Evolutionary conservation across 2,329 filamentous ascomycete species (phyloP).

Genomic region (Dichotomopilus funicola): DNA sequence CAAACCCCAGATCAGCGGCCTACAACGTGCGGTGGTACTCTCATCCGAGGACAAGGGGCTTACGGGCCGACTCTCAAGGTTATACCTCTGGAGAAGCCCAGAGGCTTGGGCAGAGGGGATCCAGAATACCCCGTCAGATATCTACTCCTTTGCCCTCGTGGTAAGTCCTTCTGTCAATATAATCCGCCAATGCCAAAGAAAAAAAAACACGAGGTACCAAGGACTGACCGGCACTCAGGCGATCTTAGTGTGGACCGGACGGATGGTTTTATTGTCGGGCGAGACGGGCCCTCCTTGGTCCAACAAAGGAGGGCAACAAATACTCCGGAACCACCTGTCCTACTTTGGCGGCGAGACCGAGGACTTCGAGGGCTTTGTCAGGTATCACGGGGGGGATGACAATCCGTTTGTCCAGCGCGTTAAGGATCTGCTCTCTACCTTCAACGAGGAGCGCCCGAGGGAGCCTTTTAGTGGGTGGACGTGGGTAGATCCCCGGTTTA

Average conservation of each 20-base stretch:
- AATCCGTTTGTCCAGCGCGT: conserved; percentile 4
- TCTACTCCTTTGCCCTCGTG: conserved; percentile 8
- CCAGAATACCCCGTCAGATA: conserved; percentile 9
- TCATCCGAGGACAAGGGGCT: conserved; percentile 4
- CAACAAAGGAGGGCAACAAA: conserved; percentile 6
- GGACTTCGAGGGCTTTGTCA: conserved; percentile 4
- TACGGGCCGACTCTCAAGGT: conserved; percentile 3
- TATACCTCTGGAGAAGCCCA: conserved; percentile 11
- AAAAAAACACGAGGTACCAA: neutral
- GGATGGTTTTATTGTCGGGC: conserved; percentile 7
- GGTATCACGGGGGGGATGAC: conserved; percentile 8
- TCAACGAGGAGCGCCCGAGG: neutral
- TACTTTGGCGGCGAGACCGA: neutral
- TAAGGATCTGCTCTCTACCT: neutral
- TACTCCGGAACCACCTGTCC: conserved; percentile 7
- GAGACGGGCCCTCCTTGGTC: conserved; percentile 1
- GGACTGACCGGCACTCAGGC: neutral
- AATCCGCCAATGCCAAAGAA: too few species aligned
- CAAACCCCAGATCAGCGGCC: conserved; percentile 7
- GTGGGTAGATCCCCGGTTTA: conserved; percentile 5
- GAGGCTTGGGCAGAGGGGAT: conserved; percentile 8
- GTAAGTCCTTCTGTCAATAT: neutral
- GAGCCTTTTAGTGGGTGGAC: conserved; percentile 3
- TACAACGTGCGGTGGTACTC: conserved; percentile 4
- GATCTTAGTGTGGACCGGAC: conserved; percentile 6